phyloP scores from a whole-genome alignment of 208 protist genomes.

The Naegleria fowleri region DNA sequence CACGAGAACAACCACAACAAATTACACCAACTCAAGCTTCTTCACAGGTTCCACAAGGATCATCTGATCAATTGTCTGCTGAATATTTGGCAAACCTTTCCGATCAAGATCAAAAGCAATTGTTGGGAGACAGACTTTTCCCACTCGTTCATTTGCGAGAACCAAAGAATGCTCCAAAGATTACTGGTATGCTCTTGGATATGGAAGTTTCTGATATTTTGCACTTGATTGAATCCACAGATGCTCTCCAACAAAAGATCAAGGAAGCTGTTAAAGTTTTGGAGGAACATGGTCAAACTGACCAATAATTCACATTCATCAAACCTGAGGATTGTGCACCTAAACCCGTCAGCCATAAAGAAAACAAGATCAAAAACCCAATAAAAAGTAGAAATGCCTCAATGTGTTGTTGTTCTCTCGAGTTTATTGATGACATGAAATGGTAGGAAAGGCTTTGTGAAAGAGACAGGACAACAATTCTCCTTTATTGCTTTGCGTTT shows the following conservation, averaged over 20 bases:
- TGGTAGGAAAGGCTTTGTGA: too few species aligned
- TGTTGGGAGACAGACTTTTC: constrained; percentile 92
- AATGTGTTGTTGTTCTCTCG: not conserved
- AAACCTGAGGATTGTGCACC: not conserved
- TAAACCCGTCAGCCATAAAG: not conserved
- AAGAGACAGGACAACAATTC: too few species aligned
- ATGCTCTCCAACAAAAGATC: constrained; percentile 86
- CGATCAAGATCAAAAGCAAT: constrained; percentile 73
- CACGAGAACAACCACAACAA: constrained; percentile 39
- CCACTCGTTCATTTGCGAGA: constrained; percentile 79
- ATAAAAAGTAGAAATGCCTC: constrained; percentile 11
- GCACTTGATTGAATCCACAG: constrained; percentile 80
- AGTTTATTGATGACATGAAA: too few species aligned
- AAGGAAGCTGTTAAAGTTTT: constrained; percentile 90
- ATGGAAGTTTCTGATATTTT: constrained; percentile 91
- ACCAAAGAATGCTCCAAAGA: constrained; percentile 85
- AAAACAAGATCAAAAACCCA: not conserved
- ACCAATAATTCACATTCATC: not conserved
- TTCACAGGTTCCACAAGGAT: constrained; percentile 47
- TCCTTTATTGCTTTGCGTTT: too few species aligned
- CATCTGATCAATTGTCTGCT: constrained; percentile 54
- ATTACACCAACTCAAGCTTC: constrained; percentile 41
- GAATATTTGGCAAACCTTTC: constrained; percentile 58
- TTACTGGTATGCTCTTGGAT: constrained; percentile 98
- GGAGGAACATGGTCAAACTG: constrained; percentile 58